Evolutionary conservation across 306 rosid genomes (phyloP).

Genomic region (Prunus padus): DNA sequence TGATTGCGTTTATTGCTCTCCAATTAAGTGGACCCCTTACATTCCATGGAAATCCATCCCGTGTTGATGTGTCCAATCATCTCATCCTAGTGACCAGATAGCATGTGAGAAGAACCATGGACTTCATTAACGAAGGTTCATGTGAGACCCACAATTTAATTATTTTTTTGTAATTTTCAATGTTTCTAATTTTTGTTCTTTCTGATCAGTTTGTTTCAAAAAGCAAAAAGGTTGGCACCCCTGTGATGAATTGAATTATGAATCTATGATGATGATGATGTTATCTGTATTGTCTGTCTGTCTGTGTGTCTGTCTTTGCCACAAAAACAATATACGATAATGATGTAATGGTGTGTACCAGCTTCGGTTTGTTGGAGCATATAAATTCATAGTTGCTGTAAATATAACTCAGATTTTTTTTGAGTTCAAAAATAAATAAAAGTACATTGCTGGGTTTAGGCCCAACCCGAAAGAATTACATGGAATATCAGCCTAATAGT

Average conservation of each 20-base stretch:
- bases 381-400: neutral
- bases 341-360: neutral
- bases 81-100: constrained; percentile 1
- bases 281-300: neutral
- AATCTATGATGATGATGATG: neutral
- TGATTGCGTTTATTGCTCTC: too few relatives aligned
- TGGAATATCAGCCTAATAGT: neutral
- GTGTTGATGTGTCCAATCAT: neutral
- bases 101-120: neutral
- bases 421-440: neutral
- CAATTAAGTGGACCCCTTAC: neutral
- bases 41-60: neutral
- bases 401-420: neutral
- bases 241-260: neutral
- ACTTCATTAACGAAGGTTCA: neutral
- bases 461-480: neutral
- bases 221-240: neutral
- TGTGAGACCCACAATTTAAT: neutral
- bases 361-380: neutral
- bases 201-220: too few relatives aligned
- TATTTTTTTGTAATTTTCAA: neutral
- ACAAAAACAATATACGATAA: neutral
- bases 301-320: neutral
- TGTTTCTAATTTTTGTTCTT: too few relatives aligned
- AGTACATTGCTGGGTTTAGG: neutral